Conservation (phyloP, 2,329 filamentous ascomycete species). For the Knufia petricola region DNA sequence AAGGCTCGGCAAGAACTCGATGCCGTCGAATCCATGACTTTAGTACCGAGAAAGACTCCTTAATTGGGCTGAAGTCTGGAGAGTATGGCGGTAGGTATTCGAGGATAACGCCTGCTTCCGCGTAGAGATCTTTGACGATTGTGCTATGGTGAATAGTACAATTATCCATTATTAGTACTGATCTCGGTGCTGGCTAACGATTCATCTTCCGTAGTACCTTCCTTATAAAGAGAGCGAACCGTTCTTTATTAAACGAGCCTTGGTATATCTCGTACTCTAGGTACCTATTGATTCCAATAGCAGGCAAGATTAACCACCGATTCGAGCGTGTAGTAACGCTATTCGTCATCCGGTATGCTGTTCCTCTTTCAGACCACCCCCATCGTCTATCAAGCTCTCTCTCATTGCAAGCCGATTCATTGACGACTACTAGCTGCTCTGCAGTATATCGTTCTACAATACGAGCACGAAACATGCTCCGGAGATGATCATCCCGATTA, state of each 20-base stretch:
- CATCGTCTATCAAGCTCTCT: neutral
- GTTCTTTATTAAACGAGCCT: neutral
- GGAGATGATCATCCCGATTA: neutral
- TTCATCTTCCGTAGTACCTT: conserved; percentile 3
- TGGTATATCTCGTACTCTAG: neutral
- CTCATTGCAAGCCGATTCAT: conserved; percentile 1
- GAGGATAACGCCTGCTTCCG: conserved; percentile 26
- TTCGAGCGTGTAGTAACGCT: neutral
- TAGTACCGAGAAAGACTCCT: conserved; percentile 31
- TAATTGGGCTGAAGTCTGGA: conserved; percentile 30
- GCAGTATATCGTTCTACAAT: neutral
- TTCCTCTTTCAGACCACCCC: neutral
- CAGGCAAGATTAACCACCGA: neutral
- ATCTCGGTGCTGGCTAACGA: conserved; percentile 23
- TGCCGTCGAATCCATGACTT: conserved; percentile 30
- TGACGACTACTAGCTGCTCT: neutral
- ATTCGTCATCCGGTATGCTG: neutral
- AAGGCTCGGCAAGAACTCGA: no score
- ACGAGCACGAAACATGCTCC: neutral
- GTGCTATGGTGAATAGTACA: conserved; percentile 25
- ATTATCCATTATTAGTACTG: conserved; percentile 29
- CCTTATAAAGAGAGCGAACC: neutral
- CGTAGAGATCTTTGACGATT: conserved; percentile 26
- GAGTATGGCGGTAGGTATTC: conserved; percentile 30
- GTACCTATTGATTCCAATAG: conserved; percentile 2